Evolutionary conservation across 2,329 filamentous ascomycete species (phyloP), one percentile per base, ranked within the genome.

Genomic region (Microdochium nivale): DNA sequence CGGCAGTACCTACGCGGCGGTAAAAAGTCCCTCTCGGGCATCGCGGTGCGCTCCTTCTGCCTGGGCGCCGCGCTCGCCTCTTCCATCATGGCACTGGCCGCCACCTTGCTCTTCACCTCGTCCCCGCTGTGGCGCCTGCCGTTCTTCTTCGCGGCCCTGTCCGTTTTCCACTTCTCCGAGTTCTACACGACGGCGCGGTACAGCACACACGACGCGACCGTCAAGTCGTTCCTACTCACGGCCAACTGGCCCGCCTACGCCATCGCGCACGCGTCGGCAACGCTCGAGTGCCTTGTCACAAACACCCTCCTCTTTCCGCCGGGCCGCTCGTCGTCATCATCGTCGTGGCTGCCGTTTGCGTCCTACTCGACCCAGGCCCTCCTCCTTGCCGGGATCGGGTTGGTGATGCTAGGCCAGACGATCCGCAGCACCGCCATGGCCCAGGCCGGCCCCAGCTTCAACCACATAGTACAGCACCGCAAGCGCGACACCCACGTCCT

Each of bases 161-260:
- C 85, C 25, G 60, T 86, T 27, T 97, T 97, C 72, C 94, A 99
- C 75, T 97, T 96, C 70, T 84, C 97, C 67, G 94, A 99, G 70
- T 99, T 91, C 75, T 95, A 84, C 77, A 89, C 85, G 30, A 96
- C 92, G 0, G 91, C 92, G 9, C 75, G 78, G 51, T 88, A 87
- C 71, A 97, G 97, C 69, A 89, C 88, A 0, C 76, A 78, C 16
- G 77, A 83, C 49, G 89, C 88, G 21, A 80, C 77, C 24, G 75
- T 91, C 21, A 79, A 80, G 50, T 87, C 88, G 33, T 99, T 95
- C 67, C 80, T 99, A 14, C 77, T 97, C 33, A 86, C 84, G 35
- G 83, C 82, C 49, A 99, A 99, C 67, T 94, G 94, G 67, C 81
- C 80, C 44, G 83, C 82, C 5, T 97, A 97, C 69, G 87, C 87